Conservation (phyloP, 106 monocot genomes). For the Posidonia australis region DNA sequence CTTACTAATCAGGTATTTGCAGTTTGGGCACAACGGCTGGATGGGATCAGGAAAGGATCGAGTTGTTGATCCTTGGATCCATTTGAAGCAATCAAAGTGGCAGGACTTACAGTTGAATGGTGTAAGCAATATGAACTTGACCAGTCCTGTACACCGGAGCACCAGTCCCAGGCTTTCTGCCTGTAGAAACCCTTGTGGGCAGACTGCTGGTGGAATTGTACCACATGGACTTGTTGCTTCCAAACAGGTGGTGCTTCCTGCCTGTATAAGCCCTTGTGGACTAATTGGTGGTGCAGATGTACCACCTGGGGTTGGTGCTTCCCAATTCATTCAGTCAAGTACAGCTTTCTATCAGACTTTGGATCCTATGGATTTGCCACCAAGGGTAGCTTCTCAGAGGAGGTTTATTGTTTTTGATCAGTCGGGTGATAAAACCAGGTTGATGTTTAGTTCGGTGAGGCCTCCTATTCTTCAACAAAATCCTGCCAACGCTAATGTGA, state of each 20-base stretch:
- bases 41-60: slow-evolving; percentile 25
- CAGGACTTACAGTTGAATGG: slow-evolving; percentile 11
- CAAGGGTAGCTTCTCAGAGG: slow-evolving; percentile 4
- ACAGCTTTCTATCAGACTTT: slow-evolving; percentile 3
- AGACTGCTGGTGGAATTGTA: background rate
- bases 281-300: background rate
- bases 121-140: slow-evolving; percentile 10
- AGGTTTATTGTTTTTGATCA: slow-evolving; percentile 40
- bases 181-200: background rate
- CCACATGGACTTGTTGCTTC: slow-evolving; percentile 10
- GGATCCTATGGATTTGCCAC: background rate
- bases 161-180: slow-evolving; percentile 4
- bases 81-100: slow-evolving; percentile 11
- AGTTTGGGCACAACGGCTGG: background rate
- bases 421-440: slow-evolving; percentile 17
- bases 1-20: background rate
- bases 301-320: slow-evolving; percentile 9
- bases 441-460: slow-evolving; percentile 16
- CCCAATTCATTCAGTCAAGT: background rate
- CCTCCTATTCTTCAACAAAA: slow-evolving; percentile 9
- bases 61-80: slow-evolving; percentile 22
- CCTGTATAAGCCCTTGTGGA: background rate
- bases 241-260: background rate
- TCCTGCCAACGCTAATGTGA: background rate
- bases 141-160: slow-evolving; percentile 11